Evolutionary conservation across 768 basidiomycete genomes (phyloP).

Genomic region (Suillus decipiens): DNA sequence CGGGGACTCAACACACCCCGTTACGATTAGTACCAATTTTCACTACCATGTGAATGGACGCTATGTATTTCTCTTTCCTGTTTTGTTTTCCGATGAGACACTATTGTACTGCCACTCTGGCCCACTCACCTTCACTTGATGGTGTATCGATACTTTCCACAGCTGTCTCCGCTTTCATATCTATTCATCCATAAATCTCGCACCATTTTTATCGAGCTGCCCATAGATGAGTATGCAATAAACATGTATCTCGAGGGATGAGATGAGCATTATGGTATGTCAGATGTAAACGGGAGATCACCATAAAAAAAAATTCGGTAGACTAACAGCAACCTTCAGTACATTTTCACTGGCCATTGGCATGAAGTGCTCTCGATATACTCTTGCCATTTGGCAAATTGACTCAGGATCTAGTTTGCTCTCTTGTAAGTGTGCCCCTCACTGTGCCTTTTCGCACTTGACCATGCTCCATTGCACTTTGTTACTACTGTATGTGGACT

Average conservation of each 20-base stretch:
- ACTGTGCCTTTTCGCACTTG: too few relatives aligned
- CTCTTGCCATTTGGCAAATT: too few relatives aligned
- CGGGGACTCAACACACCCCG: background rate
- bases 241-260: background rate
- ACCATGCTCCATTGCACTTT: too few relatives aligned
- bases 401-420: too few relatives aligned
- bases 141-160: constrained; percentile 1
- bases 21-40: background rate
- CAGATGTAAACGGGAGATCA: background rate
- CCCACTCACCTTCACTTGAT: background rate
- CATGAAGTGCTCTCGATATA: too few relatives aligned
- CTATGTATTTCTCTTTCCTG: background rate
- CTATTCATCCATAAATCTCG: background rate
- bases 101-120: background rate
- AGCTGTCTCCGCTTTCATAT: background rate
- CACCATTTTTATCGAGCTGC: background rate
- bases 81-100: background rate
- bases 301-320: background rate
- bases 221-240: background rate
- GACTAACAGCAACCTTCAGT: background rate
- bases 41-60: background rate
- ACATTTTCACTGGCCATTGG: too few relatives aligned
- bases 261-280: background rate
- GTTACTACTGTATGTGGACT: too few relatives aligned
- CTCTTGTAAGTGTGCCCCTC: too few relatives aligned